Evolutionary conservation across 2,329 filamentous ascomycete genomes (phyloP), one percentile per base, ranked within the genome.

Genomic region (Elsinoe arachidis): DNA sequence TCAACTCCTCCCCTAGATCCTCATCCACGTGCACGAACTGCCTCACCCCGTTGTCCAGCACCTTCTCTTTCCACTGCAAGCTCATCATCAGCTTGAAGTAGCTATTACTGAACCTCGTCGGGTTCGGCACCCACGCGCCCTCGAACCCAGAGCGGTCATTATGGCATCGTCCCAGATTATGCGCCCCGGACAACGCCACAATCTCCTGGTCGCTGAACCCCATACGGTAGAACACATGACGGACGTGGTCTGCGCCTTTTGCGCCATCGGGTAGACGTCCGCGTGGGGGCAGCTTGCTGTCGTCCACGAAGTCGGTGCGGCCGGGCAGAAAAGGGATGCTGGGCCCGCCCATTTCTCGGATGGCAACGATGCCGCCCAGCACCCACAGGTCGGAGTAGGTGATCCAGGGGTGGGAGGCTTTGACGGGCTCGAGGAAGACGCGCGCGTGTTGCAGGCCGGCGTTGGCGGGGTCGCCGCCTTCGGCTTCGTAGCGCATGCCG

Each of bases 351-450:
- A 85, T 80, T 59, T 79, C 79, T 62, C 77, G 68, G 65, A 85
- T 76, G 2, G 82, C 82, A 0, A 81, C 78, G 1, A 78, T 76
- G 44, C 79, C 81, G 0, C 81, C 81, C 33, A 86, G 72, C 3
- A 82, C 85, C 82, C 82, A 85, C 4, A 86, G 74, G 64, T 86
- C 82, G 2, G 82, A 74, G 68, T 85, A 85, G 23, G 82, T 84
- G 65, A 85, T 81, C 82, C 81, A 85, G 2, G 80, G 74, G 66
- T 84, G 78, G 47, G 74, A 74, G 17, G 69, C 68, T 66, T 85
- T 85, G 61, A 85, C 69, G 5, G 82, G 80, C 64, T 85, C 82
- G 59, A 86, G 77, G 68, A 85, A 85, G 26, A 80, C 77, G 14
- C 82, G 80, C 19, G 81, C 82, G 66, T 84, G 76, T 63, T 85